phyloP scores from a whole-genome alignment of 371 early-diverging fungal genomes.

The Apophysomyces sp. region DNA sequence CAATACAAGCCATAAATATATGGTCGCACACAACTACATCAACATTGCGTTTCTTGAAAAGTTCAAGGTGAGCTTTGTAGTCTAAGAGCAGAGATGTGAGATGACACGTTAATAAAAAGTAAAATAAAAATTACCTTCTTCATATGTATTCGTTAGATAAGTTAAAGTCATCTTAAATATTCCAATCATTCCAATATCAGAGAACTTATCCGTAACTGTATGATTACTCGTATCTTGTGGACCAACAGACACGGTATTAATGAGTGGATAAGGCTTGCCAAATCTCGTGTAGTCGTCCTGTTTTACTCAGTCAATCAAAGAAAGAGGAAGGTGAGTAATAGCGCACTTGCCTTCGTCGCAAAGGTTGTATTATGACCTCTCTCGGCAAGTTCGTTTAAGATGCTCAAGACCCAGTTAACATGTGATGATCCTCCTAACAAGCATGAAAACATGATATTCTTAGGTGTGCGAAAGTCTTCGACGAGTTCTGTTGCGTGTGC shows the following conservation, averaged over 20 bases:
- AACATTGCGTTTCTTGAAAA: background rate
- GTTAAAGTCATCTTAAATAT: background rate
- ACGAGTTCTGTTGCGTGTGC: background rate
- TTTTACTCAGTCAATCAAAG: background rate
- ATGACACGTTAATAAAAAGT: background rate
- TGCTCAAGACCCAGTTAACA: constrained; percentile 4
- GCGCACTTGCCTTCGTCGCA: background rate
- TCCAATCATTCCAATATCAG: background rate
- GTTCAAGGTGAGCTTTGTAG: background rate
- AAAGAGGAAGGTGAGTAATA: background rate
- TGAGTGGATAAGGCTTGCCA: constrained; percentile 14
- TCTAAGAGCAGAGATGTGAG: background rate
- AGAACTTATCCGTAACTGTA: background rate
- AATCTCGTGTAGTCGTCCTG: constrained; percentile 21
- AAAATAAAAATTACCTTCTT: background rate
- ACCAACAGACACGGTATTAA: constrained; percentile 12
- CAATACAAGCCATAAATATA: constrained; percentile 1
- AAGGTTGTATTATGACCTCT: constrained; percentile 9
- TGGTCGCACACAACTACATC: constrained; percentile 14
- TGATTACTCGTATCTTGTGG: background rate
- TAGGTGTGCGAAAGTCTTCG: constrained; percentile 5
- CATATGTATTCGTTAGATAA: background rate
- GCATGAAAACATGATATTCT: constrained; percentile 6
- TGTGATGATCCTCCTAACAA: constrained; percentile 10
- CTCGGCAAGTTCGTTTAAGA: constrained; percentile 1